Evolutionary conservation across 139 green algal species (phyloP), one percentile per base, ranked within the genome.

Genomic region (Chlamydomonas sp.): DNA sequence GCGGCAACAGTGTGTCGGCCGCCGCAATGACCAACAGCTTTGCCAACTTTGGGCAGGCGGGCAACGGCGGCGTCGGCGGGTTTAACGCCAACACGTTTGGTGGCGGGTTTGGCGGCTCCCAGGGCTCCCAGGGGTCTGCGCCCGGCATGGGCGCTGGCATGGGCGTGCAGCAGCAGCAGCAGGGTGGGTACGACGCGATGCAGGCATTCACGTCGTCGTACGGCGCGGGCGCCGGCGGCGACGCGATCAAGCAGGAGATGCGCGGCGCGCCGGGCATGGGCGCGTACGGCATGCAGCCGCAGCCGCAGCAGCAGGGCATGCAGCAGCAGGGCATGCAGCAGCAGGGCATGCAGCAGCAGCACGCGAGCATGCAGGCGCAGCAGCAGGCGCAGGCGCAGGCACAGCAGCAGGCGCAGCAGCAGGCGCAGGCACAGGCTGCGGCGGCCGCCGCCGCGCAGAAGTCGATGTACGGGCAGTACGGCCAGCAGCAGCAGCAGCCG

Each of bases 301-400:
- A 50, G 39, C 39, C 8, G 39, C 10, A 50, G 10, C 39, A 50
- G 39, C 39, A 50, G 39, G 39, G 39, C 39, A 8, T n/a, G 39
- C 39, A 50, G 39, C 39, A 50, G 39, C 39, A 50, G 39, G n/a
- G n/a, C n/a, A n/a, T n/a, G n/a, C n/a, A n/a, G n/a, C 39, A 50
- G 39, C 39, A 50, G 39, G 39, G 39, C 8, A 13, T 8, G 13
- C 13, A 50, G 10, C 39, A 50, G 39, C 10, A 13, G 39, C 39
- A 50, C n/a, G n/a, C n/a, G n/a, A n/a, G 39, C 39, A 50, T 8
- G 39, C 10, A 8, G 39, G 39, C 39, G 39, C 39, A n/a, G 10
- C 39, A 8, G 10, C 8, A 13, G 39, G 39, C 39, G 39, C 39
- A 50, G 39, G 39, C 13, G 39, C 39, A 8, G 39, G 39, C 39